A percentile compares a stretch with the other conserved stretches of the same genome.
Conservation (phyloP, 2,329 filamentous ascomycete species). For the Monilinia fructigena region DNA sequence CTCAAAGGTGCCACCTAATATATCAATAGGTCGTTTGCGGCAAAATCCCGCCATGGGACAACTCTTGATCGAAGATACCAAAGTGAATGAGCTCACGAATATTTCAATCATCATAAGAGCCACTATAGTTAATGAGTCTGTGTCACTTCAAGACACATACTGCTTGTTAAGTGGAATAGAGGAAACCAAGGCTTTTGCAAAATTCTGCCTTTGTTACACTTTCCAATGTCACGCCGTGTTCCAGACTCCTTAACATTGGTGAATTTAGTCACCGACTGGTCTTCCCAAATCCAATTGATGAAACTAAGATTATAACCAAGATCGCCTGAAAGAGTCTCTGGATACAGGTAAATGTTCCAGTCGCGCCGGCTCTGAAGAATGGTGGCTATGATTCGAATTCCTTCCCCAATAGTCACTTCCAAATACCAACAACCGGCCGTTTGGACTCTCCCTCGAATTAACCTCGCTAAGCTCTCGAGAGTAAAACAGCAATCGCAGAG, state of each 20-base stretch:
- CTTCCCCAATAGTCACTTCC: not conserved
- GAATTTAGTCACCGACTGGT: slow-evolving; percentile 11
- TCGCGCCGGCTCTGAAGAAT: not conserved
- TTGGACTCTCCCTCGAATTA: not conserved
- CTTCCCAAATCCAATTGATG: slow-evolving; percentile 15
- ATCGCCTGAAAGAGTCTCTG: slow-evolving; percentile 16
- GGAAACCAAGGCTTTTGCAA: slow-evolving; percentile 10
- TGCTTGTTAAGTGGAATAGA: not conserved
- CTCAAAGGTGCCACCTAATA: slow-evolving; percentile 5
- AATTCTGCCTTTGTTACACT: slow-evolving; percentile 12
- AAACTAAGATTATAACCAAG: not conserved
- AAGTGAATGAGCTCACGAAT: not conserved
- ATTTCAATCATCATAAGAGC: not conserved
- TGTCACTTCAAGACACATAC: not conserved
- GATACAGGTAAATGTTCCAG: slow-evolving; percentile 17
- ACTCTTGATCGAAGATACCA: no score
- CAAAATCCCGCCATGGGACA: not conserved
- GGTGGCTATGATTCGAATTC: slow-evolving; percentile 15
- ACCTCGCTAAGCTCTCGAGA: not conserved
- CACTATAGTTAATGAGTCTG: not conserved
- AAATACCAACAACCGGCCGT: not conserved
- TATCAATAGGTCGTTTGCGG: not conserved
- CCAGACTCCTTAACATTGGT: slow-evolving; percentile 8
- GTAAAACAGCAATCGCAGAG: not conserved
- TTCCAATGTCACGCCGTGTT: slow-evolving; percentile 16